These are phyloP conservation scores for Betula pendula DNA, from an alignment of 306 rosid species.

Conservation along the genomic window DNA sequence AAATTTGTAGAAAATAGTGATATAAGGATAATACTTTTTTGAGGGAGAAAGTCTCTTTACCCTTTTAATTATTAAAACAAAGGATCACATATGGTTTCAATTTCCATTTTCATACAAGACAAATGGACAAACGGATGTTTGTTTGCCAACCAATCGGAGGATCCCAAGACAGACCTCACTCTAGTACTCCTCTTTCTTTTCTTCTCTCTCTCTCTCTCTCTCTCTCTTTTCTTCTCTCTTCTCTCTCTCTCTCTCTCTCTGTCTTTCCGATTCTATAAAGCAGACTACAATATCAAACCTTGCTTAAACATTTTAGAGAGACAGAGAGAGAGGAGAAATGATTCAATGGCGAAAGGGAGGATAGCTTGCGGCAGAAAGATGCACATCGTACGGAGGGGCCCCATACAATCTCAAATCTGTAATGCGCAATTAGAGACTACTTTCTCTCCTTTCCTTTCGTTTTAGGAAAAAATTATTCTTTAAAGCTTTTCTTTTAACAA, in stretches of 20 bases:
- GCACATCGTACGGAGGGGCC: constrained; percentile 51
- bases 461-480: not conserved
- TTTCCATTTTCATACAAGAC: constrained; percentile 35
- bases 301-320: constrained; percentile 32
- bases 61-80: too few species aligned
- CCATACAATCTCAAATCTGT: constrained; percentile 48
- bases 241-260: too few species aligned
- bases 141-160: constrained; percentile 29
- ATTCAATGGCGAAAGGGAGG: constrained; percentile 54
- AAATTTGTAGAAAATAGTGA: too few species aligned
- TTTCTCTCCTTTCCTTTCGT: not conserved
- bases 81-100: not conserved
- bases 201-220: too few species aligned
- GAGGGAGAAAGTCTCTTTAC: too few species aligned
- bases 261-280: constrained; percentile 47
- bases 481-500: not conserved
- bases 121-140: constrained; percentile 36
- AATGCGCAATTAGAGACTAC: constrained; percentile 17
- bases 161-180: constrained; percentile 17
- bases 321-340: constrained; percentile 40
- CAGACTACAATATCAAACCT: constrained; percentile 26
- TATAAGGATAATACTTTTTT: too few species aligned
- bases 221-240: too few species aligned
- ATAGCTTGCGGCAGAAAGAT: constrained; percentile 58
- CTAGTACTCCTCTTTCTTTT: constrained; percentile 27